phyloP scores from a whole-genome alignment of 306 rosid genomes.

The Trifolium subterraneum region DNA sequence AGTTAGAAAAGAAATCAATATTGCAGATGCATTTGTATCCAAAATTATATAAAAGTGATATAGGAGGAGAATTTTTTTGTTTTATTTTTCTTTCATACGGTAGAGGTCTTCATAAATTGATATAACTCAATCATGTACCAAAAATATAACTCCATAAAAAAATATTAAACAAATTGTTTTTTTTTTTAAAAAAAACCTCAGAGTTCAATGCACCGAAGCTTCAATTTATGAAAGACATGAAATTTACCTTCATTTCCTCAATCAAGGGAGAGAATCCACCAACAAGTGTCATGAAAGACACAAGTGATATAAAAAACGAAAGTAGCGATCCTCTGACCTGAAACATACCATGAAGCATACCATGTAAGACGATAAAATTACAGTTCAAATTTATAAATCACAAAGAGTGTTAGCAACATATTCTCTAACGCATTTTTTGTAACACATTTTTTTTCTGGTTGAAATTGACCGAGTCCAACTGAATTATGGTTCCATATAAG shows the following conservation, averaged over 20 bases:
- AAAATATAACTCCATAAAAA: too few species aligned
- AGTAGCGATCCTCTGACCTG: slow-evolving; percentile 66
- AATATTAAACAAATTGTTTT: too few species aligned
- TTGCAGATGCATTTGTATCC: not conserved
- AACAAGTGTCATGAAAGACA: slow-evolving; percentile 63
- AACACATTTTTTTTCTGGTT: not conserved
- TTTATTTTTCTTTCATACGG: too few species aligned
- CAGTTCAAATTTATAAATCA: not conserved
- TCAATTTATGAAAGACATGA: not conserved
- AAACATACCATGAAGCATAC: not conserved
- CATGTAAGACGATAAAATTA: not conserved
- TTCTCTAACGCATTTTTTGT: not conserved
- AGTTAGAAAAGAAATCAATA: not conserved
- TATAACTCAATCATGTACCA: too few species aligned
- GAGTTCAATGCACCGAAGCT: not conserved
- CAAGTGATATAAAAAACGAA: slow-evolving; percentile 45
- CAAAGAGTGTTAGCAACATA: not conserved
- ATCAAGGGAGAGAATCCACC: slow-evolving; percentile 73
- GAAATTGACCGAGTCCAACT: not conserved
- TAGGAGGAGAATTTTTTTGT: not conserved
- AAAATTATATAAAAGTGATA: not conserved
- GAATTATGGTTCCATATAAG: not conserved
- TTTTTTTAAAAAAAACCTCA: too few species aligned
- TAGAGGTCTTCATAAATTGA: not conserved
- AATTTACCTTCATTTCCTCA: slow-evolving; percentile 68